These are phyloP conservation scores for Barnettozyma vustinii DNA, from an alignment of 805 yeast genomes.

Conservation along the genomic window DNA sequence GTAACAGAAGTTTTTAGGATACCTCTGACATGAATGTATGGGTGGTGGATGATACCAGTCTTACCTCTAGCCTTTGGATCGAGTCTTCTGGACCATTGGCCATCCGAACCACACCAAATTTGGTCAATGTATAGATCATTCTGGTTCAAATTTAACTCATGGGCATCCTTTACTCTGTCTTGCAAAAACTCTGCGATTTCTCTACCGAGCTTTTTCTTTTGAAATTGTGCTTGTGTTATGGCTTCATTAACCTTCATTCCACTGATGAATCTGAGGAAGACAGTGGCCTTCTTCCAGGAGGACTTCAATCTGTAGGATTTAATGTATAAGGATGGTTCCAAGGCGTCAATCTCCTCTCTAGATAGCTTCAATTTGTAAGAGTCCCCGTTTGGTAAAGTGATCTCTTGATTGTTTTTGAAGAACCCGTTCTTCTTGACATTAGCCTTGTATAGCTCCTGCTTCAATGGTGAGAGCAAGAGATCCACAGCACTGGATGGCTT, in stretches of 20 bases:
- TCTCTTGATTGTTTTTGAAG: constrained; percentile 56
- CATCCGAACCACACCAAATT: constrained; percentile 92
- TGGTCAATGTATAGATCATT: constrained; percentile 66
- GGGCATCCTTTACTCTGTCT: constrained; percentile 66
- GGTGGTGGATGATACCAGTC: constrained; percentile 69
- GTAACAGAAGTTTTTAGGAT: constrained; percentile 68
- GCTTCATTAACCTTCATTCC: constrained; percentile 71
- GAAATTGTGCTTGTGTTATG: constrained; percentile 88
- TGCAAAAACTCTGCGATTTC: constrained; percentile 74
- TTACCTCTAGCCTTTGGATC: constrained; percentile 92
- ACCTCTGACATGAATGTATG: constrained; percentile 76
- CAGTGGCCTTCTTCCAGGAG: constrained; percentile 83
- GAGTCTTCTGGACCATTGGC: constrained; percentile 58
- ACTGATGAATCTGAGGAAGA: constrained; percentile 70
- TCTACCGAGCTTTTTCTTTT: constrained; percentile 68
- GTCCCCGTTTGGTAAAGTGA: constrained; percentile 38
- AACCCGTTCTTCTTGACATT: constrained; percentile 58
- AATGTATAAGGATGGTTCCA: constrained; percentile 85
- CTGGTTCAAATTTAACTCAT: constrained; percentile 49
- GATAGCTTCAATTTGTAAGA: constrained; percentile 52
- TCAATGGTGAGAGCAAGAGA: constrained; percentile 60
- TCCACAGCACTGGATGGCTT: constrained; percentile 51
- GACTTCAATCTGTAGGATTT: constrained; percentile 79
- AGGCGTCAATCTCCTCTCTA: constrained; percentile 60
- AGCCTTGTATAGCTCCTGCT: constrained; percentile 53